These are phyloP conservation scores for Carallia brachiata DNA, from an alignment of 345 rosid species.

Conservation along the genomic window DNA sequence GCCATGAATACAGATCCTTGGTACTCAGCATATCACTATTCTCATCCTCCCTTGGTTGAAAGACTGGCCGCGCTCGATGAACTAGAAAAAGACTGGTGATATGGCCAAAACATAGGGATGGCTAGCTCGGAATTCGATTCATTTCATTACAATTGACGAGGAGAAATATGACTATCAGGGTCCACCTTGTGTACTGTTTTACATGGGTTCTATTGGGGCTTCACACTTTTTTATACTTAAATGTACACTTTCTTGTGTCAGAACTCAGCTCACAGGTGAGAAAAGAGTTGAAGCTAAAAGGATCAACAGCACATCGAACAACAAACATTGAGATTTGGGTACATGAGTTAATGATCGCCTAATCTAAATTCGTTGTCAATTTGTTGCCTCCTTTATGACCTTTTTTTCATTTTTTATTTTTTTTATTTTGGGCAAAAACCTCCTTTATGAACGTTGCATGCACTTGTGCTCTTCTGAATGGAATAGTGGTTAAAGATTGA, in stretches of 20 bases:
- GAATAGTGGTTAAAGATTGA: too few relatives aligned
- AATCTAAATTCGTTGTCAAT: too few relatives aligned
- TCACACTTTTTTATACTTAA: background rate
- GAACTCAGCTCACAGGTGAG: background rate
- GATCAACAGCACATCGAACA: background rate
- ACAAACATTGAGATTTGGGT: background rate
- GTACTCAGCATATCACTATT: constrained; percentile 97
- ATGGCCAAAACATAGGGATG: background rate
- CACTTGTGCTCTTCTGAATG: too few relatives aligned
- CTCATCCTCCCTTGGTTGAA: constrained; percentile 95
- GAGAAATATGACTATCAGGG: background rate
- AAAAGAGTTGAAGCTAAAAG: background rate
- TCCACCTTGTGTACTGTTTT: background rate
- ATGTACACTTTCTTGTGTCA: background rate
- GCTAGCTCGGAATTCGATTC: background rate
- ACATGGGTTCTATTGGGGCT: background rate
- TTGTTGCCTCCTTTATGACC: too few relatives aligned
- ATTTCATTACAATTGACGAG: constrained; percentile 13
- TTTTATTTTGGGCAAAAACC: too few relatives aligned
- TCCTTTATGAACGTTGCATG: too few relatives aligned
- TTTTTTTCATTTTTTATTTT: too few relatives aligned
- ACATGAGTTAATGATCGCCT: too few relatives aligned
- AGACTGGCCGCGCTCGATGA: constrained; percentile 78
- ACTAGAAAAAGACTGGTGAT: constrained; percentile 69
- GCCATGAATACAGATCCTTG: constrained; percentile 97